These are phyloP conservation scores for Phaffomyces opuntiae DNA, from an alignment of 805 yeast genomes.

Conservation along the genomic window DNA sequence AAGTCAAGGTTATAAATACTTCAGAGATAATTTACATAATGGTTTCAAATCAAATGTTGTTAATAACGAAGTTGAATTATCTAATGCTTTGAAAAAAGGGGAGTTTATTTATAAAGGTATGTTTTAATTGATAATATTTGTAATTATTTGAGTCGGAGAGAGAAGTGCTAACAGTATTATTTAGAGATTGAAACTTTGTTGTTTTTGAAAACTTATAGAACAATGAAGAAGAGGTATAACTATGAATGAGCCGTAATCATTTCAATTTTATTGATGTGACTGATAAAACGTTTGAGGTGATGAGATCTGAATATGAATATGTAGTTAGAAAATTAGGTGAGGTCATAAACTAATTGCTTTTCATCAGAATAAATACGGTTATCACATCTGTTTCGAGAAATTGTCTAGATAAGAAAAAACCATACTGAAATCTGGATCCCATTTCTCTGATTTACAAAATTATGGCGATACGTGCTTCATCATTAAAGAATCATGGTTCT, in stretches of 20 bases:
- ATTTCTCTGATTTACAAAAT: too few species aligned
- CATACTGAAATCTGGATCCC: too few species aligned
- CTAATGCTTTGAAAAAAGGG: conserved; percentile 12
- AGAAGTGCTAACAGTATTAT: background rate
- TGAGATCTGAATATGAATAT: background rate
- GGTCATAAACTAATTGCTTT: background rate
- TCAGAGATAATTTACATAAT: conserved; percentile 10
- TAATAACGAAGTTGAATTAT: conserved; percentile 4
- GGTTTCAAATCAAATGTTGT: conserved; percentile 9
- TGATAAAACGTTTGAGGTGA: too few species aligned
- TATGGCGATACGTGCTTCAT: too few species aligned
- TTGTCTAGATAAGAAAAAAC: too few species aligned
- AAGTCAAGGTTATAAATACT: conserved; percentile 14
- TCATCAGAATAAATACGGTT: background rate
- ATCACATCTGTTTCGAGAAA: too few species aligned
- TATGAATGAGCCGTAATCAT: background rate
- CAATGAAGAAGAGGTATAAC: conserved; percentile 14
- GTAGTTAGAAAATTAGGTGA: background rate
- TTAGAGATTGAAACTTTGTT: conserved; percentile 17
- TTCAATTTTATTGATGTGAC: too few species aligned
- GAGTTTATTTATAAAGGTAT: conserved; percentile 16
- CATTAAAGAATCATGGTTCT: too few species aligned
- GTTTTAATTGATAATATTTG: background rate
- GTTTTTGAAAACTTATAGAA: conserved; percentile 16
- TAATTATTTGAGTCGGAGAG: too few species aligned